phyloP scores from a whole-genome alignment of 108 stramenopile species.

The Stephanodiscus triporus region DNA sequence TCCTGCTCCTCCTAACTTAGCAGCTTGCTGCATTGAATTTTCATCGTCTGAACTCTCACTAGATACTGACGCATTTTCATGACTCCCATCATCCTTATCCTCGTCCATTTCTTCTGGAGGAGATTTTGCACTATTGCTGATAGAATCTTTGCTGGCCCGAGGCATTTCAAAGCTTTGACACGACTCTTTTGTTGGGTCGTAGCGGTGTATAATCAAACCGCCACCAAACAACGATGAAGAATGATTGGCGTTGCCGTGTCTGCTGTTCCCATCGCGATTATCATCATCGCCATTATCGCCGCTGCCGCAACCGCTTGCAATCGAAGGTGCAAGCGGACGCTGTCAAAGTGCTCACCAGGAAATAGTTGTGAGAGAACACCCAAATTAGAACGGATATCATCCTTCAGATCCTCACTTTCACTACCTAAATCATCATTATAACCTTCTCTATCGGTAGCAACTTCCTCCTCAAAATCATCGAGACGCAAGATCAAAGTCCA shows the following conservation, averaged over 20 bases:
- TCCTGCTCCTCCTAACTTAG: constrained; percentile 15
- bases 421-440: constrained; percentile 17
- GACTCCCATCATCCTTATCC: constrained; percentile 12
- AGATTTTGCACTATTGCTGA: constrained; percentile 10
- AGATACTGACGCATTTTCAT: background rate
- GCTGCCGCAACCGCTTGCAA: background rate
- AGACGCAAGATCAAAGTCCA: constrained; percentile 35
- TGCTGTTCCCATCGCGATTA: constrained; percentile 4
- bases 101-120: constrained; percentile 10
- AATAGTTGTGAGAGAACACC: constrained; percentile 27
- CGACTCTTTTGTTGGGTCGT: constrained; percentile 57
- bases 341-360: constrained; percentile 28
- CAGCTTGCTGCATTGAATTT: constrained; percentile 9
- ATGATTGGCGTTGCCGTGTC: background rate
- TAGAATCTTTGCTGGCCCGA: constrained; percentile 35
- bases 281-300: background rate
- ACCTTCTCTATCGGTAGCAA: background rate
- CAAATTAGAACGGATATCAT: constrained; percentile 69
- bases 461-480: constrained; percentile 33
- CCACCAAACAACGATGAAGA: constrained; percentile 5
- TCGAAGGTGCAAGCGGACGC: constrained; percentile 58
- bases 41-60: constrained; percentile 5
- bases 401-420: constrained; percentile 32
- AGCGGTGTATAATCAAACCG: constrained; percentile 39
- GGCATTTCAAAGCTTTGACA: constrained; percentile 36